Evolutionary conservation across 768 basidiomycete species (phyloP), one percentile per base, ranked within the genome.

Genomic region (Rhizopogon roseolus): DNA sequence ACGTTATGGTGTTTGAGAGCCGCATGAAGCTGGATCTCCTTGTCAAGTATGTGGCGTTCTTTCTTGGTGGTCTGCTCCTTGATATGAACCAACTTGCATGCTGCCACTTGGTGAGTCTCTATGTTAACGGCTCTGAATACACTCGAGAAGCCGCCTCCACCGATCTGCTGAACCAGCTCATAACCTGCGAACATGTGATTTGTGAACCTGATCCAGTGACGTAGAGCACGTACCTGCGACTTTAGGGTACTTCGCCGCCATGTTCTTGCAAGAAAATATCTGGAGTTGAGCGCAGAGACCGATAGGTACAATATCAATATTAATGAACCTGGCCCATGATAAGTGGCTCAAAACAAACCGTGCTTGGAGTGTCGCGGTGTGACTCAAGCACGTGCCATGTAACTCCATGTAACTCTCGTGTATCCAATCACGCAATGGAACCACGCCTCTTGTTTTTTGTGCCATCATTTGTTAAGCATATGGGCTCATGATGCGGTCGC

Each of bases 1-100:
- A 98, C 81, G 57, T 95, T 84, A 1, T 62, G 53, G 57, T 97
- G 88, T 60, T 90, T 90, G 52, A 98, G 72, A 1, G 81, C 82
- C 6, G 84, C 70, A 64, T 98, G 95, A 2, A 98, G 84, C 29
- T 88, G 81, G 74, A 97, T 94, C 67, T 99, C 97, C 64, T 94
- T 96, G 52, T 97, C 85, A 9, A 95, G 73, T 16, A 78, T 80
- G 65, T 96, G 95, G 50, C 90, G 80, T 11, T 90, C 82, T 48
- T 78, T 78, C 5, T 83, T 78, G 1, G 84, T 81, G 1, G 86
- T 86, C 41, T 82, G 64, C 3, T 78, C 72, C 0, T 82, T 88
- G 49, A 93, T 70, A 14, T 73, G 63, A 55, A 95, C 79, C 29
- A 95, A 72, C 69, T 97, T 98, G 76, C 93, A 95, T 28, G 94